Base-by-base conservation (phyloP, 495 filamentous ascomycete genomes). In the Paragyromitra xinjiangensis region DNA sequence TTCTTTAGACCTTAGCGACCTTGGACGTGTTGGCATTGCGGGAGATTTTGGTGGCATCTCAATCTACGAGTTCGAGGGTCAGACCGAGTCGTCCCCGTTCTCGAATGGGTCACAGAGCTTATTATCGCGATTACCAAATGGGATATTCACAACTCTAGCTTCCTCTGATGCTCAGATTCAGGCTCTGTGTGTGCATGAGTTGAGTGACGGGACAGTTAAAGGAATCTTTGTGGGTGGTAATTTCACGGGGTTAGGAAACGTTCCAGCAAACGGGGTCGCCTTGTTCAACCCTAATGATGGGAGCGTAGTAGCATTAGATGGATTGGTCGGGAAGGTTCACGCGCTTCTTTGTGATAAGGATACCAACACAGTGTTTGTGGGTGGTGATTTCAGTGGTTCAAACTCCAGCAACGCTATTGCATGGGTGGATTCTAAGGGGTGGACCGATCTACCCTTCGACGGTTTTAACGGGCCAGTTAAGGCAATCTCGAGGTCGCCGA, bases 381-480 rank as follows among this genome's bases (percentile, higher is more conserved):
- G 95, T 34, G 95, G 95, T 55, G 90, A 89, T 74, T 97, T 98
- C 81, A 89, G 87, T 16, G 90, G 90, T 51, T 88, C 86, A 9
- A 92, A 94, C 77, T 92, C 93, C 42, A 78, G 77, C 42, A 98
- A 99, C 84, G 95, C 94, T 16, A 91, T 95, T 77, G 90, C 92
- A 19, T 98, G 93, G 94, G 87, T 90, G 29, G 88, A 88, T 22
- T 87, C 87, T 11, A 87, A 88, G 39, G 88, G 85, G n/a, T 99
- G 93, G 94, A 90, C 89, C 63, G 92, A 93, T 80, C 84, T 99
- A 74, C 90, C 93, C 8, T 99, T 99, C 86, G 88, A 90, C 61
- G 96, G 95, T 37, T 95, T 99, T 84, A 98, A 98, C 86, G 94
- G 94, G 58, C 94, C 94, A 11, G 94, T 99, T 58, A 90, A 87